phyloP scores from a whole-genome alignment of 2,329 filamentous ascomycete genomes.

The Thyridium curvatum region DNA sequence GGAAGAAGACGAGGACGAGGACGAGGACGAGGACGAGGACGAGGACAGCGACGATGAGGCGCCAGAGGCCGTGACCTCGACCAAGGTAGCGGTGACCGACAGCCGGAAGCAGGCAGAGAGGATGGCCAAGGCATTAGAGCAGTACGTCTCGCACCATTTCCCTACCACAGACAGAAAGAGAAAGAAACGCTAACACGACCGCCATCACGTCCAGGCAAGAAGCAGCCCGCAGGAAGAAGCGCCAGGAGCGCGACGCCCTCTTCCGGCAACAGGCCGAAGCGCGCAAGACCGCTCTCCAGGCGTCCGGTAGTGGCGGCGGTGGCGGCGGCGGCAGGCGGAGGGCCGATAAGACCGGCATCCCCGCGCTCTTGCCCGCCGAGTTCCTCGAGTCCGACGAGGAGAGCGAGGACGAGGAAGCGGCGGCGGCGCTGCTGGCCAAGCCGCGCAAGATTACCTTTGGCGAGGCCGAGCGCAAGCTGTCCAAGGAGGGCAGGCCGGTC shows the following conservation, averaged over 20 bases:
- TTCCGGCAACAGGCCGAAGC: slow-evolving; percentile 49
- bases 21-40: slow-evolving; percentile 26
- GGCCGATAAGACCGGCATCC: slow-evolving; percentile 29
- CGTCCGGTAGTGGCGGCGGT: slow-evolving; percentile 9
- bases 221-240: slow-evolving; percentile 45
- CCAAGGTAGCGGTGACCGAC: slow-evolving; percentile 38
- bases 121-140: slow-evolving; percentile 41
- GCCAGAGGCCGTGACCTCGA: slow-evolving; percentile 54
- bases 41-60: slow-evolving; percentile 44
- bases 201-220: slow-evolving; percentile 37
- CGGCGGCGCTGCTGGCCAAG: slow-evolving; percentile 7
- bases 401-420: slow-evolving; percentile 13
- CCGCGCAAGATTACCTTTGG: slow-evolving; percentile 39
- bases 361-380: slow-evolving; percentile 44
- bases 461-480: slow-evolving; percentile 28
- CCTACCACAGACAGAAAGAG: background rate
- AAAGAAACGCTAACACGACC: slow-evolving; percentile 3
- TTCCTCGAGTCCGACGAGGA: slow-evolving; percentile 46
- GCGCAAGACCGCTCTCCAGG: slow-evolving; percentile 27
- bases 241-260: slow-evolving; percentile 45
- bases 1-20: slow-evolving; percentile 8
- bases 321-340: slow-evolving; percentile 8
- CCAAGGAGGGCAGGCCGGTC: slow-evolving; percentile 29
- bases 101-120: slow-evolving; percentile 38
- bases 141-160: slow-evolving; percentile 31